Base-by-base conservation (phyloP, 2,329 filamentous ascomycete species). In the Elsinoe batatas region DNA sequence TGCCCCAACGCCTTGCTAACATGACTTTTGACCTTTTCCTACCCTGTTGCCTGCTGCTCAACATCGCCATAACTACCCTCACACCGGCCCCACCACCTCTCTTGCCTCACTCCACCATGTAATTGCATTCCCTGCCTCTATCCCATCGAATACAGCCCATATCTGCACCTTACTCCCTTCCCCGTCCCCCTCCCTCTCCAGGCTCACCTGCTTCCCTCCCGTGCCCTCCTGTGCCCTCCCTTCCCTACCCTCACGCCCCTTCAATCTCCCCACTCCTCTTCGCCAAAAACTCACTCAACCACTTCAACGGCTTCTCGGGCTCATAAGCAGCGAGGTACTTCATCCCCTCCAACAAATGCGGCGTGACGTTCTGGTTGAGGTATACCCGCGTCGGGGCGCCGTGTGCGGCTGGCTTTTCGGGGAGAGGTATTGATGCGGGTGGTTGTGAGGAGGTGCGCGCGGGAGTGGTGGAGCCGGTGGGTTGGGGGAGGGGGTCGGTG, bases 271-370 rank as follows among this genome's bases (percentile, higher is more conserved):
- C 67, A 63, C 75, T 77, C 62, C 72, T 72, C 60, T 71, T 65
- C 55, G 68, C 69, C 60, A 78, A 61, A 62, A 73, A 78, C 51
- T 77, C 73, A 15, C 71, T 69, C 56, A 78, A 62, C 68, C 71
- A 77, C 60, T 72, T 69, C 56, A 78, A 59, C 56, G 75, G 75
- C 63, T 77, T 77, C 59, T 77, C 74, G 0, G 75, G 75, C 69
- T 77, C 74, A 53, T 71, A 65, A n/a, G 71, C 70, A 15, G 71
- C 75, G 46, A 77, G 58, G 64, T 74, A 71, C 66, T 77, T 78
- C 74, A 77, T 76, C 5, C 72, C 75, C 63, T 78, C 75, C 40
- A 78, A 64, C 63, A 77, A 60, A 64, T 77, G 70, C 54, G 75
- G 75, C 42, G 75, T 78, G 33, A 77, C 68, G 60, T 76, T 67